Evolutionary conservation across 495 filamentous ascomycete genomes (phyloP), one percentile per base, ranked within the genome.

Genomic region (Neurospora sp.): DNA sequence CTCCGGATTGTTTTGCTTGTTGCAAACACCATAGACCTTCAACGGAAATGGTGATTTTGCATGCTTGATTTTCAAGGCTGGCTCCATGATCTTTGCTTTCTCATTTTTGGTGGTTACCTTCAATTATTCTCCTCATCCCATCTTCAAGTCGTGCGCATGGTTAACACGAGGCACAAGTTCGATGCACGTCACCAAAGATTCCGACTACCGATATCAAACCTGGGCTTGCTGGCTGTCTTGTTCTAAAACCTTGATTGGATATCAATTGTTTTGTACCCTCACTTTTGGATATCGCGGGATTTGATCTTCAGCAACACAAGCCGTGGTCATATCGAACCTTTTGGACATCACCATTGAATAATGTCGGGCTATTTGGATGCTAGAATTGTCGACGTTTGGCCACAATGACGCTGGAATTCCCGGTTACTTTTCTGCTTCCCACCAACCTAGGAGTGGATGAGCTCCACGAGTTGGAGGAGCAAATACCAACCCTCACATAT

Each of bases 381-480:
- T 37, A 7, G 12, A 35, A 18, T 9, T 37, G 53, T 61, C 14
- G 53, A 61, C 22, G 31, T 35, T 61, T 61, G 53, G 53, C 35
- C 37, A 69, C 41, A 27, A 79, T 79, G 77, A 41, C 71, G 11
- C 80, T 82, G 22, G 61, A 76, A 5, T 85, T 94, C 61, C 93
- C 95, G 6, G 81, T 89, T 8, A 89, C 94, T 12, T 95, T 89
- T 72, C 86, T 98, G 59, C 87, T 97, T 0, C 82, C 90, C 7
- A 88, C 91, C 10, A 90, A 94, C 74, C 84, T 97, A 14, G 80
- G 84, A 0, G 78, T 86, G 18, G 83, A 90, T 5, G 85, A 90
- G 70, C 81, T 92, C 20, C 87, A 91, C 69, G 79, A 85, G 39
- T 73, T 90, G 16, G 92, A 95, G 77, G 85, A 89, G 12, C 83